phyloP scores from a whole-genome alignment of 371 early-diverging fungal genomes.

The Conidiobolus incongruus region DNA sequence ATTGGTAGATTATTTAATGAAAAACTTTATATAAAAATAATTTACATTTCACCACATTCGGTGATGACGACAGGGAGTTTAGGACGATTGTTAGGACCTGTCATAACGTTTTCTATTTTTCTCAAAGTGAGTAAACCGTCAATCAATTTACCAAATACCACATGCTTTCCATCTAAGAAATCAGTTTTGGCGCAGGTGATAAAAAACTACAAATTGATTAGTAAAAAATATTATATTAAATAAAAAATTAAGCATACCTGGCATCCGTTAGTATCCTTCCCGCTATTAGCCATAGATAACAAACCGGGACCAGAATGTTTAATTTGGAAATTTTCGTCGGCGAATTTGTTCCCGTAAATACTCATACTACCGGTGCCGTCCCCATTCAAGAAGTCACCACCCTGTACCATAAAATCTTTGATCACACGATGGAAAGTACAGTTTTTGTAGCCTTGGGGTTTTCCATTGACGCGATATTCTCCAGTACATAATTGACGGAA shows the following conservation, averaged over 20 bases:
- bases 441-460: slow-evolving; percentile 74
- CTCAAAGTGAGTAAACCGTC: slow-evolving; percentile 73
- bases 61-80: slow-evolving; percentile 42
- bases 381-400: slow-evolving; percentile 90
- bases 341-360: slow-evolving; percentile 91
- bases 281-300: slow-evolving; percentile 96
- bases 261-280: slow-evolving; percentile 84
- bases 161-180: slow-evolving; percentile 85
- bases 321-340: slow-evolving; percentile 88
- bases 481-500: slow-evolving; percentile 92
- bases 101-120: slow-evolving; percentile 79
- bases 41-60: slow-evolving; percentile 6
- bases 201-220: slow-evolving; percentile 49
- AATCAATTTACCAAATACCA: slow-evolving; percentile 70
- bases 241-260: slow-evolving; percentile 29
- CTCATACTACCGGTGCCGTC: slow-evolving; percentile 95
- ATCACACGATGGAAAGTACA: slow-evolving; percentile 83
- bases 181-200: slow-evolving; percentile 76
- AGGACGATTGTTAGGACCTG: slow-evolving; percentile 72
- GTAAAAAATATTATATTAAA: no score
- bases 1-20: no score
- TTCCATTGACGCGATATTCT: slow-evolving; percentile 55
- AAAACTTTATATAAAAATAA: no score
- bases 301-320: slow-evolving; percentile 84
- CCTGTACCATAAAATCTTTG: slow-evolving; percentile 97